These are phyloP conservation scores for Colletotrichum destructivum DNA, from an alignment of 2,329 filamentous ascomycete species.

Conservation along the genomic window DNA sequence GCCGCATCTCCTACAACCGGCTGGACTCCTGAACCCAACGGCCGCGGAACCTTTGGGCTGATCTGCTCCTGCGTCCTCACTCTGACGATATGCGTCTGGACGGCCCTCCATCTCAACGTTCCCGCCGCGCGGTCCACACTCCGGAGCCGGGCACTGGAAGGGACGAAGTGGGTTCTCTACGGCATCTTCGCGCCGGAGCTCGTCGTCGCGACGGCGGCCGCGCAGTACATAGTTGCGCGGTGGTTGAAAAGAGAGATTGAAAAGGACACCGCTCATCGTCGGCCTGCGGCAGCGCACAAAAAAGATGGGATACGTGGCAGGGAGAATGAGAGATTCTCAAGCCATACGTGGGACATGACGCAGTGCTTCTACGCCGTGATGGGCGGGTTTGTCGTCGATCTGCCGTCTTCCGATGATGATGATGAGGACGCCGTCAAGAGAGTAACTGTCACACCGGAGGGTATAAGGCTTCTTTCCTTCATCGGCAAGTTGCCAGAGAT, in stretches of 20 bases:
- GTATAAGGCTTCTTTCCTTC: slow-evolving; percentile 28
- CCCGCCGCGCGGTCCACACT: slow-evolving; percentile 40
- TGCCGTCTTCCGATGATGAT: slow-evolving; percentile 4
- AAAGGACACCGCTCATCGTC: slow-evolving; percentile 12
- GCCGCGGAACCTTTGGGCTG: slow-evolving; percentile 50
- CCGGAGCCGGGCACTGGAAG: slow-evolving; percentile 38
- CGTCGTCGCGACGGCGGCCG: slow-evolving; percentile 48
- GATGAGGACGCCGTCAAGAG: neutral
- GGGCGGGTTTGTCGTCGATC: slow-evolving; percentile 49
- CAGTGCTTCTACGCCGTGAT: slow-evolving; percentile 51
- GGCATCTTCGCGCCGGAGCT: slow-evolving; percentile 52
- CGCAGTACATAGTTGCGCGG: slow-evolving; percentile 45
- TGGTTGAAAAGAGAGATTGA: slow-evolving; percentile 38
- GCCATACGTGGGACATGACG: slow-evolving; percentile 41
- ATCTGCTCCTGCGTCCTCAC: slow-evolving; percentile 52
- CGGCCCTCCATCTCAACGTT: slow-evolving; percentile 54
- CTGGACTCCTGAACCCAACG: slow-evolving; percentile 44
- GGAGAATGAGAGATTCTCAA: neutral
- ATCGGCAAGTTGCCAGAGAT: slow-evolving; percentile 29
- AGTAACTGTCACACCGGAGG: slow-evolving; percentile 33
- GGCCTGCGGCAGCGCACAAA: too few species aligned
- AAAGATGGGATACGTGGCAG: neutral
- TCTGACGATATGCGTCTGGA: slow-evolving; percentile 52
- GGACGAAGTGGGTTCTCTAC: slow-evolving; percentile 48
- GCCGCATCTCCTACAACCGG: neutral